Base-by-base conservation (phyloP, 1,284 basidiomycete genomes). In the Boletus smithii region DNA sequence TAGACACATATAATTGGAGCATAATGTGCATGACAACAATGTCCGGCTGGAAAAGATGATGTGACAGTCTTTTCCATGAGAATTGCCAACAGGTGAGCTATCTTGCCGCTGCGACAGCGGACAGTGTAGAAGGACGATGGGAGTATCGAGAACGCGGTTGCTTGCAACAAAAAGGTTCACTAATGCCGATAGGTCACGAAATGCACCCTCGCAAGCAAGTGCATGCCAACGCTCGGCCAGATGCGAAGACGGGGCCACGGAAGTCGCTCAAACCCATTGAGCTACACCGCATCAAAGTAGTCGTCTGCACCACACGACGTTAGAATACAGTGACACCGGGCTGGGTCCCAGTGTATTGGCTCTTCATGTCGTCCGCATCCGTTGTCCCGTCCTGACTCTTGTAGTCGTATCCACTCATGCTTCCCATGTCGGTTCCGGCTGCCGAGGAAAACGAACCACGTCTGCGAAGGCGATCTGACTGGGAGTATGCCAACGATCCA, bases 241-340 rank as follows among this genome's bases (percentile, higher is more conserved):
- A 30, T 31, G 30, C 29, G 31, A 35, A 30, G 37, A 51, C 32
- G 39, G 35, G 37, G 32, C 38, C 44, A 42, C 38, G 13, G 11
- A 32, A 45, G 27, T 48, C 41, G 60, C 49, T 58, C 48, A 48
- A 49, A 36, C 22, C 18, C 32, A 46, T 47, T 31, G 56, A 49
- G 52, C 46, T 47, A 39, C 32, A 31, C 41, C 38, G 26, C 40
- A 48, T 44, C 49, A 33, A 22, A 30, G 18, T 42, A 38, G 42
- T 42, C 33, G 48, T 53, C 42, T 29, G 37, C 42, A 48, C 30
- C 34, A 33, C 10, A 35, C 38, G 44, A 37, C 35, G 16, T 62
- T 71, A 91, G 69, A 87, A 91, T 54, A 88, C 88, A 35, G 89
- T 91, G 51, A 91, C 77, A 41, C 88, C 88, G 38, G 82, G 80